Evolutionary conservation across 768 basidiomycete genomes (phyloP).

Genomic region (Termitomyces eurrhizus): DNA sequence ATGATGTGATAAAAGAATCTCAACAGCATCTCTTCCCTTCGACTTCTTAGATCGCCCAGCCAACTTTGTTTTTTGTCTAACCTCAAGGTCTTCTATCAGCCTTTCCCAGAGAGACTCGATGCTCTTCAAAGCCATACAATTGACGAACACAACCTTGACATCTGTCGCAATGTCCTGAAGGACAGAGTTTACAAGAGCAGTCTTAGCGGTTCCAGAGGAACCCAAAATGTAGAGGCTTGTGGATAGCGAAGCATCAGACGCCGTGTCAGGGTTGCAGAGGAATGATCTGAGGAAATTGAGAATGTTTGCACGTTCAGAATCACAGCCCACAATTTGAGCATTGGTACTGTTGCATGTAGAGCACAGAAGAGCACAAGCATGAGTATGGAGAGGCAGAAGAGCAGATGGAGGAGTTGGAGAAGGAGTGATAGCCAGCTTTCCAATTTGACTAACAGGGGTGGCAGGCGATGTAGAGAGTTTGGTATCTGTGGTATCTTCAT

Average conservation of each 20-base stretch:
- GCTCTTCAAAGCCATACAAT: conserved; percentile 75
- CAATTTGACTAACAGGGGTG: conserved; percentile 42
- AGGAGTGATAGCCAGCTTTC: conserved; percentile 47
- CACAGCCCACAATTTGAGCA: conserved; percentile 62
- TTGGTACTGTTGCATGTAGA: conserved; percentile 57
- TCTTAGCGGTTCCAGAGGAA: conserved; percentile 91
- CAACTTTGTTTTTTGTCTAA: conserved; percentile 31
- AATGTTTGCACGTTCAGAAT: conserved; percentile 56
- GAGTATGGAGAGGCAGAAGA: conserved; percentile 48
- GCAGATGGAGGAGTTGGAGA: conserved; percentile 54
- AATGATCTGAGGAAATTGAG: conserved; percentile 57
- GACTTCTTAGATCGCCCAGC: conserved; percentile 32
- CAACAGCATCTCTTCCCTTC: conserved; percentile 47
- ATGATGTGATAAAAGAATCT: conserved; percentile 38
- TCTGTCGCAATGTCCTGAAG: conserved; percentile 40
- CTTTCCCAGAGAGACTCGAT: conserved; percentile 71
- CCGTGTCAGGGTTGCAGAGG: conserved; percentile 27
- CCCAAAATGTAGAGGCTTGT: conserved; percentile 86
- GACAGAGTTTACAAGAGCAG: conserved; percentile 72
- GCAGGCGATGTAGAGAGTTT: conserved; percentile 49
- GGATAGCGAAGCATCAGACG: conserved; percentile 19
- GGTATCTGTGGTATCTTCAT: conserved; percentile 27
- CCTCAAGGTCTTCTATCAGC: conserved; percentile 52
- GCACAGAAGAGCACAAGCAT: conserved; percentile 67
- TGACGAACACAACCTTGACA: conserved; percentile 56